phyloP scores from a whole-genome alignment of 169 alveolate species.

The Cryptosporidium tyzzeri region DNA sequence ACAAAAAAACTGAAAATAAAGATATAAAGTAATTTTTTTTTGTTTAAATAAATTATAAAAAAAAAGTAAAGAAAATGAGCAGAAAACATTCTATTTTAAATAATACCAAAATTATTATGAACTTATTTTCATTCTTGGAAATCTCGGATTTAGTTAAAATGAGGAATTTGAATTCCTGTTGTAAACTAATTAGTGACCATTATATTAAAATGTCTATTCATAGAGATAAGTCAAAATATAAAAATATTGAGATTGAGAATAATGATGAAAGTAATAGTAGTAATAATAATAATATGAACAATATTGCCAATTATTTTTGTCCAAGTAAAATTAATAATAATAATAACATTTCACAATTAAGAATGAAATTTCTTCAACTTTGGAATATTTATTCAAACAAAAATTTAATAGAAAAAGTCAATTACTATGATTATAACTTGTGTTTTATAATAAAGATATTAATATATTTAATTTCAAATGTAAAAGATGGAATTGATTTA shows the following conservation, averaged over 20 bases:
- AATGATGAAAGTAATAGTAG: background rate
- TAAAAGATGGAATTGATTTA: constrained; percentile 4
- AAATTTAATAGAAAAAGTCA: constrained; percentile 25
- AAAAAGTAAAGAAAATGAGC: background rate
- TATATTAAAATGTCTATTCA: constrained; percentile 25
- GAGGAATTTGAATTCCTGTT: constrained; percentile 27
- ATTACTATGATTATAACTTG: constrained; percentile 31
- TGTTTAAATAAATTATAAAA: background rate
- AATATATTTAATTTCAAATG: constrained; percentile 12
- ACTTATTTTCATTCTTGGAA: constrained; percentile 44
- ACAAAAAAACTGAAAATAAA: background rate
- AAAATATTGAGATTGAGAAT: background rate
- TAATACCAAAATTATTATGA: constrained; percentile 60
- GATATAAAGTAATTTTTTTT: no score
- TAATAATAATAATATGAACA: background rate
- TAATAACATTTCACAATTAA: constrained; percentile 19
- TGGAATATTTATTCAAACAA: constrained; percentile 71
- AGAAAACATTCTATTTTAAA: constrained; percentile 12
- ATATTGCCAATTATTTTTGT: background rate
- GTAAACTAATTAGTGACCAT: constrained; percentile 50
- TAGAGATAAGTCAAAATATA: constrained; percentile 50
- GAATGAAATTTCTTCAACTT: constrained; percentile 51
- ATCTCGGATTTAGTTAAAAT: constrained; percentile 33
- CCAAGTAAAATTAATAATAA: background rate
- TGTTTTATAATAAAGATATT: background rate